Conservation (phyloP, 1,284 basidiomycete genomes). For the Pyrrhoderma noxium region DNA sequence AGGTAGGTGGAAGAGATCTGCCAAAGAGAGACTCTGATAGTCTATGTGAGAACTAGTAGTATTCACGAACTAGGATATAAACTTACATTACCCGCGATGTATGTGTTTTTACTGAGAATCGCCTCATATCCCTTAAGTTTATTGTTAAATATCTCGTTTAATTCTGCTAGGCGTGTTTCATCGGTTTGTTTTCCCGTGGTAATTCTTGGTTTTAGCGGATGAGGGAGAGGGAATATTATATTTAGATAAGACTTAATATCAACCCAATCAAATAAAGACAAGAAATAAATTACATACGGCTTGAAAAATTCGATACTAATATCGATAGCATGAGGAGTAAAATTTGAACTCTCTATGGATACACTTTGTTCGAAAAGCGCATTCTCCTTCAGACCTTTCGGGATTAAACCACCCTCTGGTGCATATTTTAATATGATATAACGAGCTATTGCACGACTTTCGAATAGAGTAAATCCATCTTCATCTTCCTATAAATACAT, state of each 20-base stretch:
- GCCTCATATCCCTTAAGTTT: constrained; percentile 27
- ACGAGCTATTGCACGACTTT: constrained; percentile 47
- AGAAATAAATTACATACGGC: no score
- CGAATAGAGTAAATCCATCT: constrained; percentile 39
- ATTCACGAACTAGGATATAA: neutral
- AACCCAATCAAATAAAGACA: no score
- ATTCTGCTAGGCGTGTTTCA: constrained; percentile 25
- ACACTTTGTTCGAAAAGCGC: constrained; percentile 30
- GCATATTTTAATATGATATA: constrained; percentile 41
- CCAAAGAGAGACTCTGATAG: constrained; percentile 11
- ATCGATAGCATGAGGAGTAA: constrained; percentile 22
- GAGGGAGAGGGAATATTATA: no score
- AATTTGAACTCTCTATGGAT: constrained; percentile 29
- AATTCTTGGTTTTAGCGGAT: no score
- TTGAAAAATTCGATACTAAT: no score
- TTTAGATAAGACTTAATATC: no score
- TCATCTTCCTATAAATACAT: constrained; percentile 3
- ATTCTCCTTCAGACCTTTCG: constrained; percentile 24
- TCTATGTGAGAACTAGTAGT: neutral
- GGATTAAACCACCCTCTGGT: constrained; percentile 9
- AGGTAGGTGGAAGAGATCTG: constrained; percentile 18
- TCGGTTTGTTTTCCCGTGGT: constrained; percentile 20
- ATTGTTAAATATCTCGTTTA: constrained; percentile 23
- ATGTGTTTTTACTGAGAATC: constrained; percentile 26
- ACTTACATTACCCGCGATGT: constrained; percentile 27